A percentile compares a stretch with the other conserved stretches of the same genome.
Conservation (phyloP, 75 land plant species). For the Pinus albicaulis region DNA sequence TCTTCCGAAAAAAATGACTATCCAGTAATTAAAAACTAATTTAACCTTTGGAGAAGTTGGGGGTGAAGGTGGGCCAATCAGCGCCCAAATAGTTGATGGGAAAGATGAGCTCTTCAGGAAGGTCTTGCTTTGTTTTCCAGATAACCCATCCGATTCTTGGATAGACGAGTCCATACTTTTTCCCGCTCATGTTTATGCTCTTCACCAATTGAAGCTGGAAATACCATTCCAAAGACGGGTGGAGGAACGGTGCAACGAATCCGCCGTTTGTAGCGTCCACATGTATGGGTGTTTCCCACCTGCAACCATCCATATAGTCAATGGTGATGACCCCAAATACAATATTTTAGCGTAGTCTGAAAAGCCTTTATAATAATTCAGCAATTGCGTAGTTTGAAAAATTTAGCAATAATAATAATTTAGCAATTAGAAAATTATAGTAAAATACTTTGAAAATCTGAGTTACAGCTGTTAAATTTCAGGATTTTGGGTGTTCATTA, state of each 20-base stretch:
- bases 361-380: no score
- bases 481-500: no score
- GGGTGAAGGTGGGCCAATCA: constrained; percentile 60
- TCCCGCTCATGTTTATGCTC: constrained; percentile 44
- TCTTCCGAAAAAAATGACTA: no score
- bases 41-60: constrained; percentile 58
- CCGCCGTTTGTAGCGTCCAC: constrained; percentile 51
- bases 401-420: no score
- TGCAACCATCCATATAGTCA: background rate
- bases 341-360: no score
- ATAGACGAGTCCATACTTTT: constrained; percentile 36
- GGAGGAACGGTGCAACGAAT: constrained; percentile 38
- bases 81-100: constrained; percentile 57
- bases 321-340: no score
- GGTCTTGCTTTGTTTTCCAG: constrained; percentile 25
- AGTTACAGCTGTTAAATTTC: no score
- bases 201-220: constrained; percentile 34
- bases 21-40: no score
- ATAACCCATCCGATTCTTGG: constrained; percentile 39
- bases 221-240: constrained; percentile 46
- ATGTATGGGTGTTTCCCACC: constrained; percentile 48
- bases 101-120: constrained; percentile 40
- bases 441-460: no score
- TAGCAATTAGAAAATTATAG: no score
- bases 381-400: no score